Evolutionary conservation across 495 filamentous ascomycete genomes (phyloP).

Genomic region (Chaetomium fimeti): DNA sequence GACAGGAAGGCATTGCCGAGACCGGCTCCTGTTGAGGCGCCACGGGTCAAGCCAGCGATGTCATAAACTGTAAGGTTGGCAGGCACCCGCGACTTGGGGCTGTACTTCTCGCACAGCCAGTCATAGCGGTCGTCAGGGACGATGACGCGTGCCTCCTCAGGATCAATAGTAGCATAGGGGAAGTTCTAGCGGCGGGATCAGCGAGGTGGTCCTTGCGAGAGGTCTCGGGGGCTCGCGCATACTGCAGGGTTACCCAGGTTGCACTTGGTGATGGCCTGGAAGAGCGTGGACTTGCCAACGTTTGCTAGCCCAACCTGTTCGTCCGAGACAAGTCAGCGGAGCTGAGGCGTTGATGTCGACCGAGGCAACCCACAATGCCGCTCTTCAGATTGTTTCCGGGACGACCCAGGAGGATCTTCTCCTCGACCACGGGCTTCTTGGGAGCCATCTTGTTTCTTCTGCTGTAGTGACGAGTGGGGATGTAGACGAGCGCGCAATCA

Average conservation of each 20-base stretch:
- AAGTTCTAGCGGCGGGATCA: slow-evolving; percentile 67
- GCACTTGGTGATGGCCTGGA: slow-evolving; percentile 99
- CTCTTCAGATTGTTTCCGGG: slow-evolving; percentile 99
- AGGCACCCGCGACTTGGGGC: slow-evolving; percentile 92
- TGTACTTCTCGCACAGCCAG: slow-evolving; percentile 93
- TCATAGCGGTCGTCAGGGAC: slow-evolving; percentile 96
- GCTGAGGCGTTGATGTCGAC: slow-evolving; percentile 24
- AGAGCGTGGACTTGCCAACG: slow-evolving; percentile 98
- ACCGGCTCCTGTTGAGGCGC: slow-evolving; percentile 95
- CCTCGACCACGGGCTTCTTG: slow-evolving; percentile 68
- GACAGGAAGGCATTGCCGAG: slow-evolving; percentile 98
- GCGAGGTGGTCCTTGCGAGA: slow-evolving; percentile 25
- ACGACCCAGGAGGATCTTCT: slow-evolving; percentile 85
- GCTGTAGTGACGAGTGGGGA: slow-evolving; percentile 51
- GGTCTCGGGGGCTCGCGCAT: slow-evolving; percentile 33
- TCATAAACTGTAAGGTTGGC: slow-evolving; percentile 99
- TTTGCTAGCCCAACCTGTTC: slow-evolving; percentile 94
- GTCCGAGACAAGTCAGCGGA: slow-evolving; percentile 31
- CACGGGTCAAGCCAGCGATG: slow-evolving; percentile 95
- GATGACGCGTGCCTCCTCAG: slow-evolving; percentile 96
- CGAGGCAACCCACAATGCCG: slow-evolving; percentile 82
- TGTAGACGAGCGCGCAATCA: slow-evolving; percentile 46
- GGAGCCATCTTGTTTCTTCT: slow-evolving; percentile 68
- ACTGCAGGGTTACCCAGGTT: slow-evolving; percentile 95
- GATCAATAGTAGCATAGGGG: slow-evolving; percentile 97